Percentiles rank a stretch among this genome's conserved stretches.
These are phyloP conservation scores for Gossypium aridum DNA, from an alignment of 441 rosid species.

Conservation along the genomic window DNA sequence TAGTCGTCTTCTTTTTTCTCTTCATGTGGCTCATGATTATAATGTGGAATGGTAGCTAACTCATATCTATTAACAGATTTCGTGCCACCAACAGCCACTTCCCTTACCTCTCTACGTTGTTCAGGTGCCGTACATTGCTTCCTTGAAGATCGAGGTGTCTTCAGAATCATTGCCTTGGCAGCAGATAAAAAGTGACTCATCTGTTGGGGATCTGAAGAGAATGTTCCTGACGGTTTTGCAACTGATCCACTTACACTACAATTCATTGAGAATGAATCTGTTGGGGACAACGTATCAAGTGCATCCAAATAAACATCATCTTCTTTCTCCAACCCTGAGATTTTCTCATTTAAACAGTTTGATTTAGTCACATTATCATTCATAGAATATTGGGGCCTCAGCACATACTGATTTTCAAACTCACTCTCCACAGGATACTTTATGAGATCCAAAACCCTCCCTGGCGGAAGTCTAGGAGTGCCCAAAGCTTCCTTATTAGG, in stretches of 20 bases:
- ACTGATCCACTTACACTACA: conserved; percentile 47
- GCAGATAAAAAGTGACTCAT: conserved; percentile 93
- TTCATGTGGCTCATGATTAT: conserved; percentile 28
- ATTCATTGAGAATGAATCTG: conserved; percentile 50
- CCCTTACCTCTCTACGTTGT: conserved; percentile 34
- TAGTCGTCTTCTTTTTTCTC: conserved; percentile 44
- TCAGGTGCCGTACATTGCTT: conserved; percentile 44
- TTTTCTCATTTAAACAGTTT: conserved; percentile 23
- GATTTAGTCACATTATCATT: conserved; percentile 16
- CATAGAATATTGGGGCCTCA: conserved; percentile 15
- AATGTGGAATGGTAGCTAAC: conserved; percentile 21
- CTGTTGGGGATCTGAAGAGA: conserved; percentile 48
- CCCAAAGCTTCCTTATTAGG: conserved; percentile 18
- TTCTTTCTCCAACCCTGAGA: conserved; percentile 22
- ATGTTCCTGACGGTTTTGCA: conserved; percentile 39
- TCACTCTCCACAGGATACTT: conserved; percentile 21
- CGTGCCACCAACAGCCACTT: conserved; percentile 26
- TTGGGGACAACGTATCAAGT: conserved; percentile 36
- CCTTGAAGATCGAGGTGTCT: conserved; percentile 53
- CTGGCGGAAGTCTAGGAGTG: conserved; percentile 37
- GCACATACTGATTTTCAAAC: conserved; percentile 13
- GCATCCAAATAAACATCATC: conserved; percentile 59
- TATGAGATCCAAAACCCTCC: conserved; percentile 21
- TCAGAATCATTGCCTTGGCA: conserved; percentile 80
- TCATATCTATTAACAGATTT: conserved; percentile 21